These are phyloP conservation scores for Camellia sinensis DNA, from an alignment of 148 eudicot species.

Conservation along the genomic window DNA sequence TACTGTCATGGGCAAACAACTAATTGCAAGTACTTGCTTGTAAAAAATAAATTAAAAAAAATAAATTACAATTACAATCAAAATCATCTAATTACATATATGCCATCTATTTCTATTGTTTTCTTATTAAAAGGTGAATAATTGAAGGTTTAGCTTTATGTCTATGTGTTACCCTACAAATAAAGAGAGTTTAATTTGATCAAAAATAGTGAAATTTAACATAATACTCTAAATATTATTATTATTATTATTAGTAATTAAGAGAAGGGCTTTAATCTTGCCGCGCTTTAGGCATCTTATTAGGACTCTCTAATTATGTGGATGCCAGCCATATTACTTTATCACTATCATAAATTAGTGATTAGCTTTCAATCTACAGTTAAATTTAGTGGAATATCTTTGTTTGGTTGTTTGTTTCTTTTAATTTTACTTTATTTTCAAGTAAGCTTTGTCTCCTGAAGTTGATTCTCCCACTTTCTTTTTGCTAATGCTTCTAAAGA, in stretches of 20 bases:
- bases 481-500: slow-evolving; percentile 2
- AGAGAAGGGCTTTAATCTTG: no score
- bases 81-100: neutral
- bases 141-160: neutral
- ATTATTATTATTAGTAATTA: no score
- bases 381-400: neutral
- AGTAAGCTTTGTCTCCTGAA: neutral
- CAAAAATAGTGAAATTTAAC: neutral
- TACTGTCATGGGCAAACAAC: no score
- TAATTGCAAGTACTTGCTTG: neutral
- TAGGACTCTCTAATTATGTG: neutral
- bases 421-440: neutral
- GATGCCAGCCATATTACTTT: slow-evolving; percentile 7
- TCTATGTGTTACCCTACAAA: neutral
- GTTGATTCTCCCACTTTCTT: neutral
- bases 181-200: neutral
- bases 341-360: neutral
- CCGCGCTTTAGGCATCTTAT: neutral
- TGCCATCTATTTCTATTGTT: neutral
- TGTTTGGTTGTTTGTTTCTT: neutral
- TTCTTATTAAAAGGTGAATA: neutral
- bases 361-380: slow-evolving; percentile 14
- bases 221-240: no score
- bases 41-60: no score
- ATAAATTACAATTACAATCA: neutral